phyloP scores from a whole-genome alignment of 148 eudicot species.

The Salicornia ramosissima region DNA sequence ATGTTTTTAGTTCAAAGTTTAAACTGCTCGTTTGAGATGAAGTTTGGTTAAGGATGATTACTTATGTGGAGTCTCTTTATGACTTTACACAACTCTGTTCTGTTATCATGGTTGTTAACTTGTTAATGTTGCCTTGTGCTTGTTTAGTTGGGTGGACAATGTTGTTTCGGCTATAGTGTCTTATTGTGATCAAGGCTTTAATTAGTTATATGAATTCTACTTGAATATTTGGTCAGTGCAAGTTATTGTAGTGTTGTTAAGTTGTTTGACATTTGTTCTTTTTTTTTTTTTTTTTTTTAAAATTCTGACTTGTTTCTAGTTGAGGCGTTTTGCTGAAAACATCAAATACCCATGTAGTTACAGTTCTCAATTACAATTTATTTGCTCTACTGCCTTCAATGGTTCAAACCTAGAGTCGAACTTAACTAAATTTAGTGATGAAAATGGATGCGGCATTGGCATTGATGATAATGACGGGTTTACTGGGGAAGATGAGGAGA shows the following conservation, averaged over 20 bases:
- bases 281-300: neutral
- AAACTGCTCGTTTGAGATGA: too few relatives aligned
- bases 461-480: slow-evolving; percentile 17
- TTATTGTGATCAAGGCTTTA: neutral
- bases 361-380: slow-evolving; percentile 14
- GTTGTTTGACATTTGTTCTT: neutral
- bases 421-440: neutral
- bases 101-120: too few relatives aligned
- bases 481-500: slow-evolving; percentile 25
- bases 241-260: neutral
- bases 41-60: too few relatives aligned
- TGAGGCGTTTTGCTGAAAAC: slow-evolving; percentile 13
- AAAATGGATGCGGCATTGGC: slow-evolving; percentile 6
- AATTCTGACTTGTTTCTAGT: slow-evolving; percentile 7
- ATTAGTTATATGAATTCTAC: neutral
- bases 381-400: slow-evolving; percentile 23
- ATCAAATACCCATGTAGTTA: slow-evolving; percentile 8
- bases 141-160: neutral
- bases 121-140: too few relatives aligned
- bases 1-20: too few relatives aligned
- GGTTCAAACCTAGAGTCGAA: neutral
- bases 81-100: too few relatives aligned
- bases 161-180: neutral
- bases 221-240: neutral
- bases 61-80: too few relatives aligned